Evolutionary conservation across 2,329 filamentous ascomycete species (phyloP).

Genomic region (Xylaria sp.): DNA sequence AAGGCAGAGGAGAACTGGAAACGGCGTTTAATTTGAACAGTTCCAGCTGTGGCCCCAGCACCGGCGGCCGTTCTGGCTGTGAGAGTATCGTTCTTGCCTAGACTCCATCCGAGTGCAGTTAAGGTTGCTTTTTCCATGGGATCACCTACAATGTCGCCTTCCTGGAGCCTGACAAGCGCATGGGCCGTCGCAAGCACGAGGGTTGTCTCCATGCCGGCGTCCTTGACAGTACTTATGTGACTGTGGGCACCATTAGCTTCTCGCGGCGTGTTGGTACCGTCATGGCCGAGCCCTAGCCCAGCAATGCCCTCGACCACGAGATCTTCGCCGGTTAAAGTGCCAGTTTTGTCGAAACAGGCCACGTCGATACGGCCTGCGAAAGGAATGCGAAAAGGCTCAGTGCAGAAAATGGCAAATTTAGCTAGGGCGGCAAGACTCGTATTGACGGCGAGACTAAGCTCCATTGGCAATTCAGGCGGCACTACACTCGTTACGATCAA

Average conservation of each 20-base stretch:
- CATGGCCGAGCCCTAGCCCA: constrained; percentile 79
- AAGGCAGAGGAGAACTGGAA: constrained; percentile 98
- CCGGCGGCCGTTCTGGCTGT: constrained; percentile 70
- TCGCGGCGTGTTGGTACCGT: constrained; percentile 70
- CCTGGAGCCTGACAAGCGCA: constrained; percentile 93
- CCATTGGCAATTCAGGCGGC: constrained; percentile 98
- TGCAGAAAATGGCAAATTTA: constrained; percentile 97
- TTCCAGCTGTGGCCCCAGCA: constrained; percentile 68
- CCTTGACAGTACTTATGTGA: constrained; percentile 75
- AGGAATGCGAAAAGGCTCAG: constrained; percentile 97
- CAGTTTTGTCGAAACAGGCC: constrained; percentile 98
- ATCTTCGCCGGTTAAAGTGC: constrained; percentile 95
- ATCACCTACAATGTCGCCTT: constrained; percentile 96
- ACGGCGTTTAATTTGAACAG: constrained; percentile 92
- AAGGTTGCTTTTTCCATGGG: constrained; percentile 99
- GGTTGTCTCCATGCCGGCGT: constrained; percentile 83
- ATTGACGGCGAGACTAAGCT: constrained; percentile 96
- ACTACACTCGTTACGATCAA: constrained; percentile 98
- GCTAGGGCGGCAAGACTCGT: constrained; percentile 94
- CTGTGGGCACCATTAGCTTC: constrained; percentile 87
- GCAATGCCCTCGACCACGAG: constrained; percentile 97
- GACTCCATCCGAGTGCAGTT: constrained; percentile 86
- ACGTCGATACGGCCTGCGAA: constrained; percentile 95
- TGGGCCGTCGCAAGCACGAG: constrained; percentile 95
- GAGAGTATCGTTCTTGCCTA: constrained; percentile 90